A percentile compares a stretch with the other conserved stretches of the same genome.
These are phyloP conservation scores for Coniferiporia weirii DNA, from an alignment of 1,284 basidiomycete genomes.

Conservation along the genomic window DNA sequence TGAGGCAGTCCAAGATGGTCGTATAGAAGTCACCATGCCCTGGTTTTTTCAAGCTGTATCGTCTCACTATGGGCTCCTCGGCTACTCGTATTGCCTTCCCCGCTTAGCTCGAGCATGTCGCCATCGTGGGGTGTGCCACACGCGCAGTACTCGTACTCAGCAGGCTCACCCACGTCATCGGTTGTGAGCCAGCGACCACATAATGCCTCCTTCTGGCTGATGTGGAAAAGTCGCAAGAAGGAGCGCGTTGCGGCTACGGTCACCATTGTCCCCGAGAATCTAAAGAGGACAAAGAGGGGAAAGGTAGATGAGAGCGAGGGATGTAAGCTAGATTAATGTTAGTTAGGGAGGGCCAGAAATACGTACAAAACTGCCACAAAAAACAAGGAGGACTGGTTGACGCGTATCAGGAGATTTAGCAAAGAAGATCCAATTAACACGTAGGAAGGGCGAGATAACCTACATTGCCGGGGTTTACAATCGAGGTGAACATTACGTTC, in stretches of 20 bases:
- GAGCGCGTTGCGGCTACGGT: neutral
- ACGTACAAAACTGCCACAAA: neutral
- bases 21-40: too few species aligned
- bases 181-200: neutral
- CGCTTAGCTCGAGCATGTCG: neutral
- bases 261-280: neutral
- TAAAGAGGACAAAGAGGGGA: neutral
- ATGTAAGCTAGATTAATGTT: too few species aligned
- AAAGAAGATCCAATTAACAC: neutral
- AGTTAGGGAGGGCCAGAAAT: neutral
- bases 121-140: neutral
- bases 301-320: neutral
- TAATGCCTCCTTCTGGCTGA: neutral
- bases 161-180: neutral
- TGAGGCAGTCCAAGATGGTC: too few species aligned
- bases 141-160: neutral
- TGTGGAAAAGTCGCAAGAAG: neutral
- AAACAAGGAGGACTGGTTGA: neutral
- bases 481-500: neutral
- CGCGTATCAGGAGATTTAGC: neutral
- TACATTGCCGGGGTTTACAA: neutral
- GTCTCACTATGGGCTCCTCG: neutral
- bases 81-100: neutral
- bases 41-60: neutral
- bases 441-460: neutral